These are phyloP conservation scores for Heliamphora pulchella DNA, from an alignment of 179 eudicot genomes.

Conservation along the genomic window DNA sequence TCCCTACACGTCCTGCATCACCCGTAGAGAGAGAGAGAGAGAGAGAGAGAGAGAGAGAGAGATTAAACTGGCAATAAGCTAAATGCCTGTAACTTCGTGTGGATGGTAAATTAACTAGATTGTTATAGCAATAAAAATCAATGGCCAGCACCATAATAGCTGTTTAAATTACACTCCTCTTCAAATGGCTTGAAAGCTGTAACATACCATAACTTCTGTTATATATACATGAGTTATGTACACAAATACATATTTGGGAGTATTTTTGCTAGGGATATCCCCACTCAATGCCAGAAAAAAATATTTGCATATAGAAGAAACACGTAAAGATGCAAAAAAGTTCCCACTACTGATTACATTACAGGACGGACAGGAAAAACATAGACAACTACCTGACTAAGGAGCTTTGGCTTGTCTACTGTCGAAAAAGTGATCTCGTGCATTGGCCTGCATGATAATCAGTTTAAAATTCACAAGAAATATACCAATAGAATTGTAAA, in stretches of 20 bases:
- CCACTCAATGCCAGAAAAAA: neutral
- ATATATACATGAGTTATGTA: neutral
- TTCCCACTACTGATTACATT: neutral
- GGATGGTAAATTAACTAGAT: neutral
- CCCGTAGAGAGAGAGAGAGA: neutral
- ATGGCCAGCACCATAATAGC: neutral
- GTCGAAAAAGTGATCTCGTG: conserved; percentile 84
- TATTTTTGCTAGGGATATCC: neutral
- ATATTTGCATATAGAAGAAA: neutral
- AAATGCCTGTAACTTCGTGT: neutral
- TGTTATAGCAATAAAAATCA: neutral
- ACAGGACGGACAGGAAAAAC: neutral
- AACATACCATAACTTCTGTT: neutral
- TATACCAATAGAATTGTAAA: neutral
- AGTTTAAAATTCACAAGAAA: conserved; percentile 4
- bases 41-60: neutral
- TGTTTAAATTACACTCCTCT: neutral
- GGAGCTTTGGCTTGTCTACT: conserved; percentile 80
- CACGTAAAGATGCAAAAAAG: neutral
- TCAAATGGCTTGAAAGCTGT: neutral
- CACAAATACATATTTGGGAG: neutral
- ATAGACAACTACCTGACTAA: conserved; percentile 57
- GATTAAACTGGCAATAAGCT: neutral
- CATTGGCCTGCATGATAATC: conserved; percentile 63
- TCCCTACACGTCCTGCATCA: neutral